Evolutionary conservation across 805 yeast species (phyloP).

Genomic region (Saccharomycopsis oosterbeekiorum): DNA sequence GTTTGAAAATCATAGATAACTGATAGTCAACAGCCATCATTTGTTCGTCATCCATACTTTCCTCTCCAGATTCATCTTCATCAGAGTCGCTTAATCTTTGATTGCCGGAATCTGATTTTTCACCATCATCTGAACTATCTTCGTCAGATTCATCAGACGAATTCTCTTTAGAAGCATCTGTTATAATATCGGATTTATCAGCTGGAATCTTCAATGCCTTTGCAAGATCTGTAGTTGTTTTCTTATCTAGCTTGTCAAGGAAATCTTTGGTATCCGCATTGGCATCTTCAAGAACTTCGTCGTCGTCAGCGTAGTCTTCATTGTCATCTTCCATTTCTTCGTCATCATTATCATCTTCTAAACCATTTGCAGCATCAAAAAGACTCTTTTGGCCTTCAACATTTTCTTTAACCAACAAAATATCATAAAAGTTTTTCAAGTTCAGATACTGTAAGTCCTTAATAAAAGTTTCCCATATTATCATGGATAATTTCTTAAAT

Average conservation of each 20-base stretch:
- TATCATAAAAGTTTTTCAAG: conserved; percentile 41
- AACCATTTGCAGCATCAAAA: conserved; percentile 56
- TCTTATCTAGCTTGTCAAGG: conserved; percentile 15
- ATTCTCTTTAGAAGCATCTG: conserved; percentile 35
- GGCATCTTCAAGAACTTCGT: conserved; percentile 20
- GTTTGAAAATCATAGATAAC: conserved; percentile 72
- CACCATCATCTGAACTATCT: not conserved
- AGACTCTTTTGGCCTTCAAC: conserved; percentile 68
- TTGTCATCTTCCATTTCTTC: conserved; percentile 30
- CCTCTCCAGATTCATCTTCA: conserved; percentile 30
- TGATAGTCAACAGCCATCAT: conserved; percentile 92
- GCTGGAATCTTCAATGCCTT: conserved; percentile 16
- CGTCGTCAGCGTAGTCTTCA: conserved; percentile 20
- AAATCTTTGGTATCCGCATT: conserved; percentile 19
- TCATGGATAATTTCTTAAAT: conserved; percentile 45
- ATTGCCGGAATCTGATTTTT: conserved; percentile 23
- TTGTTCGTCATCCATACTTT: conserved; percentile 42
- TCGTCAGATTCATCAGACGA: conserved; percentile 26
- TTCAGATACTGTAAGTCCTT: conserved; percentile 35
- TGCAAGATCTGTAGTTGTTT: conserved; percentile 16
- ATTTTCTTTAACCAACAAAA: conserved; percentile 60
- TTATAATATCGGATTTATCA: not conserved
- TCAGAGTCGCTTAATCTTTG: conserved; percentile 36
- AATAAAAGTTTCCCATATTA: conserved; percentile 50
- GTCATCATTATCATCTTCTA: conserved; percentile 31